Evolutionary conservation across 2,329 filamentous ascomycete genomes (phyloP), one percentile per base, ranked within the genome.

Genomic region (Zymoseptoria pseudotritici): DNA sequence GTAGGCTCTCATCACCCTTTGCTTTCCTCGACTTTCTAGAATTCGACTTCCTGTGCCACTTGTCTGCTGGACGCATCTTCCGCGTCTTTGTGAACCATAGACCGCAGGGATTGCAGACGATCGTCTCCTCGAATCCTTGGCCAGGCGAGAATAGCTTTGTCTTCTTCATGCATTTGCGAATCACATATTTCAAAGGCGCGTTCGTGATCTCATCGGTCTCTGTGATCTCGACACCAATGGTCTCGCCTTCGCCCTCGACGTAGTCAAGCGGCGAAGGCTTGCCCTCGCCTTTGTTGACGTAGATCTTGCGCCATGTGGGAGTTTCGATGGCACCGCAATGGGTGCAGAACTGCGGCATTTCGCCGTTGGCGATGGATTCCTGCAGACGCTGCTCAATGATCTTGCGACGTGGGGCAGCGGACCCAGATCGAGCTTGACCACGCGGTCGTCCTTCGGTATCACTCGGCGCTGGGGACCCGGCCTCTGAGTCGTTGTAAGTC

Each of bases 271-370:
- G 84, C 2, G 83, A 81, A 0, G 91, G 90, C 31, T 82, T 81
- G 1, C 90, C 91, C 17, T 84, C 78, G 53, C 87, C 81, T 7
- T 89, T 81, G 69, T 91, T 90, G n/a, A 86, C 86, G 82, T 88
- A 97, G 11, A 94, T 90, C 70, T 93, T 94, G 61, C 94, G 86
- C 94, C 94, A 99, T 0, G 93, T 97, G 0, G 93, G 90, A 0
- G 94, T 99, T 69, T 97, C 90, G 59, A 99, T 96, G 6, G 91
- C 89, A 5, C 94, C 94, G 69, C 94, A 99, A 69, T 97, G 96
- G 64, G 84, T 84, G 73, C 94, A 99, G 70, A 87, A 97, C 0
- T 88, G 87, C 0, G 94, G 94, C 80, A 92, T 88, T 65, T 91
- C 84, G 4, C 94, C 94, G 58, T 85, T 85, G n/a, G 82, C 81